phyloP scores from a whole-genome alignment of 177 flowering plant species.

The Vitis hybrid region DNA sequence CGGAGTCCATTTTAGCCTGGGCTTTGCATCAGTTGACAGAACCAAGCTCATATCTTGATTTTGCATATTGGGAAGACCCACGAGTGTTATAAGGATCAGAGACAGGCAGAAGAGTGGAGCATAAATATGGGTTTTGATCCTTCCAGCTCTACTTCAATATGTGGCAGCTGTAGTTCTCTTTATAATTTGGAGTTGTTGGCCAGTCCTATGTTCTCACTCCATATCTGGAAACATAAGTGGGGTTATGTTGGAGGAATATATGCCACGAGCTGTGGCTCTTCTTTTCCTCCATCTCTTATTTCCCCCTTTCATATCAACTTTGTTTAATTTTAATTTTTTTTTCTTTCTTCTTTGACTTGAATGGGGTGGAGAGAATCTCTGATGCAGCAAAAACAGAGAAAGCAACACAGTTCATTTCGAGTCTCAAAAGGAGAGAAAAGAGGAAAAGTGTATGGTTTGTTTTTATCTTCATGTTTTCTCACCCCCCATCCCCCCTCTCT shows the following conservation, averaged over 20 bases:
- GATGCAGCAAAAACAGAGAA: conserved; percentile 70
- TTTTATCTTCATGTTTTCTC: conserved; percentile 53
- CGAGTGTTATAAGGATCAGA: conserved; percentile 23
- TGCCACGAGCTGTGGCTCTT: conserved; percentile 74
- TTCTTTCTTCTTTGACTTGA: conserved; percentile 70
- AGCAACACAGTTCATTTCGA: conserved; percentile 60
- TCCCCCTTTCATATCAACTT: conserved; percentile 42
- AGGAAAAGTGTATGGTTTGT: conserved; percentile 76
- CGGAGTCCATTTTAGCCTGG: conserved; percentile 90
- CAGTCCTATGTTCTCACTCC: conserved; percentile 60
- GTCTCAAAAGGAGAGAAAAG: conserved; percentile 83
- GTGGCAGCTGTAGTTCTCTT: conserved; percentile 34
- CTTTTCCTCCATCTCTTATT: conserved; percentile 27
- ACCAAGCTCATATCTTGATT: conserved; percentile 66
- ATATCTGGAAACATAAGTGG: conserved; percentile 85
- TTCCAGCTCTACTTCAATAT: conserved; percentile 20
- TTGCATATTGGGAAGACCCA: conserved; percentile 42
- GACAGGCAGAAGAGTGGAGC: conserved; percentile 10
- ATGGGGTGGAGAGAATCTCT: conserved; percentile 73
- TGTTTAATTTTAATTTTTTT: conserved; percentile 11
- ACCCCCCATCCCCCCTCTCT: conserved; percentile 26
- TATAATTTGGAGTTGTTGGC: conserved; percentile 45
- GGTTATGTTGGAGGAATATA: conserved; percentile 77
- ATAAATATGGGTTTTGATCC: conserved; percentile 16
- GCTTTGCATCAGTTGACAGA: conserved; percentile 87